Evolutionary conservation across 2,329 filamentous ascomycete genomes (phyloP).

Genomic region (Penicillium corylophilum): DNA sequence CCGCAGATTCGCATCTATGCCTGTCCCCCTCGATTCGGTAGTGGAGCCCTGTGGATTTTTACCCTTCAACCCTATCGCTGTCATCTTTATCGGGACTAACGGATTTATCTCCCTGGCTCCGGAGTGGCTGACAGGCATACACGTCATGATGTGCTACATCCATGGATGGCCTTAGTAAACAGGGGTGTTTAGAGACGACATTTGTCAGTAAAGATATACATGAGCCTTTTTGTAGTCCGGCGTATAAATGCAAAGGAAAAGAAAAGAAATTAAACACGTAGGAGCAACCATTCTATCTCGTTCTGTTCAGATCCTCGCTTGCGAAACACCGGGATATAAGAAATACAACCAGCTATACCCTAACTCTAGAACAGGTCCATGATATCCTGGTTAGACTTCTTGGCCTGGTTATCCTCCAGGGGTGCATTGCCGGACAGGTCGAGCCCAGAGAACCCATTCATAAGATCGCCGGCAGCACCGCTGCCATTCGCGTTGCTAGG

Average conservation of each 20-base stretch:
- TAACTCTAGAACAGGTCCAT: conserved; percentile 53
- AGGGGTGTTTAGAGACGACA: neutral
- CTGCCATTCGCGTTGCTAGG: conserved; percentile 33
- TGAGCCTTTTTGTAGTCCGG: conserved; percentile 19
- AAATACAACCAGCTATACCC: conserved; percentile 15
- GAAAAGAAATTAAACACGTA: conserved; percentile 20
- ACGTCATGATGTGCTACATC: neutral
- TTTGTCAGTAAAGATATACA: conserved; percentile 19
- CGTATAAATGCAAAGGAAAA: conserved; percentile 12
- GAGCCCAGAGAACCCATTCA: conserved; percentile 81
- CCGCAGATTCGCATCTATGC: neutral
- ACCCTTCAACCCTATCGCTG: neutral
- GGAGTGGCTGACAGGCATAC: neutral
- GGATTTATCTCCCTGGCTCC: neutral
- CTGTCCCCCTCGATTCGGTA: neutral
- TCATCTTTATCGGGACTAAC: neutral
- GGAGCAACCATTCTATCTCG: conserved; percentile 24
- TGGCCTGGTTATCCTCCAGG: conserved; percentile 31
- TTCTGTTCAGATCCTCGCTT: conserved; percentile 25
- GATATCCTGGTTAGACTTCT: conserved; percentile 57
- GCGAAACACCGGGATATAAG: conserved; percentile 23
- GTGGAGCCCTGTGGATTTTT: neutral
- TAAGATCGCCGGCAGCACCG: conserved; percentile 55
- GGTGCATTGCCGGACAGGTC: conserved; percentile 61
- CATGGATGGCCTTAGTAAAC: neutral